Conservation (phyloP, 371 early-diverging fungal species). For the Mortierella sp. region DNA sequence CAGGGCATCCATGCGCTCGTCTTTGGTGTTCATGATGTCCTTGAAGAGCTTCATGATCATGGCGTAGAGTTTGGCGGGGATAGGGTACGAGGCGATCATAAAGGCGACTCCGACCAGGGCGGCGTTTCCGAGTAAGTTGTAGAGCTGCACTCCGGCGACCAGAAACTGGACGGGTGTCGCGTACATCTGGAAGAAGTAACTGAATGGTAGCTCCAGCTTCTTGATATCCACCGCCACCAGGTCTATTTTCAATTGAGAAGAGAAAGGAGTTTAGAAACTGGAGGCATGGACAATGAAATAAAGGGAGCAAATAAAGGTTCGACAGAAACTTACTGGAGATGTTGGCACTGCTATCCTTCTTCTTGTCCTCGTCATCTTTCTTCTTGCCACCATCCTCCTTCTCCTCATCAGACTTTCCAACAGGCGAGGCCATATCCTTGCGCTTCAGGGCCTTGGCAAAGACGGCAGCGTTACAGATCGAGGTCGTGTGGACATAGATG, state of each 20-base stretch:
- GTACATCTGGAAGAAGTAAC: constrained; percentile 70
- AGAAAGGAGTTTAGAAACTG: background rate
- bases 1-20: constrained; percentile 72
- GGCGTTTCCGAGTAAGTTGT: constrained; percentile 72
- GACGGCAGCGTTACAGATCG: constrained; percentile 73
- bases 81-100: constrained; percentile 69
- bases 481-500: constrained; percentile 63
- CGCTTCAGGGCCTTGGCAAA: constrained; percentile 69
- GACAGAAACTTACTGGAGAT: constrained; percentile 39
- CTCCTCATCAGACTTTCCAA: constrained; percentile 23
- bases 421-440: constrained; percentile 61
- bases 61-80: constrained; percentile 66
- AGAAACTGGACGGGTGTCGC: constrained; percentile 70
- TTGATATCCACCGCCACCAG: constrained; percentile 72
- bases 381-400: constrained; percentile 17
- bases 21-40: constrained; percentile 70
- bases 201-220: constrained; percentile 63
- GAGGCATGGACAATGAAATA: background rate
- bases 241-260: constrained; percentile 21
- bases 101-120: constrained; percentile 75
- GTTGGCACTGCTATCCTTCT: constrained; percentile 57
- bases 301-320: background rate
- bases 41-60: constrained; percentile 66
- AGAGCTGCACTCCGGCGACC: constrained; percentile 72
- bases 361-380: constrained; percentile 28